These are phyloP conservation scores for Apophysomyces trapeziformis DNA, from an alignment of 371 early-diverging fungal species.

Conservation along the genomic window DNA sequence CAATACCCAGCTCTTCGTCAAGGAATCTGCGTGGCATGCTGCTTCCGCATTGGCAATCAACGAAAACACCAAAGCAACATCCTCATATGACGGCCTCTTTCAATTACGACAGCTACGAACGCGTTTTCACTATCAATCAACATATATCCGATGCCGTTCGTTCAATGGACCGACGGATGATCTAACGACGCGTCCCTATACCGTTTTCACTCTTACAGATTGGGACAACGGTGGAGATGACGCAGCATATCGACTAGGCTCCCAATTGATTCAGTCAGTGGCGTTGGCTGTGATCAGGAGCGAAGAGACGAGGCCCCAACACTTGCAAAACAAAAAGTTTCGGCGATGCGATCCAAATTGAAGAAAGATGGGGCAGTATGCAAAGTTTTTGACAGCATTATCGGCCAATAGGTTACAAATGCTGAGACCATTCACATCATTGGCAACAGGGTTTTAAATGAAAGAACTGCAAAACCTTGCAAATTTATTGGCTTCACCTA, in stretches of 20 bases:
- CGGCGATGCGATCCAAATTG: slow-evolving; percentile 7
- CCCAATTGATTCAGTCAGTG: slow-evolving; percentile 4
- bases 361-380: slow-evolving; percentile 9
- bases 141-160: no score
- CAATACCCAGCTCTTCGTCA: no score
- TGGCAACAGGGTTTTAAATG: slow-evolving; percentile 9
- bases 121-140: no score
- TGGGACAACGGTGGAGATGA: slow-evolving; percentile 15
- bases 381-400: slow-evolving; percentile 8
- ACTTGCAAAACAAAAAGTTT: slow-evolving; percentile 8
- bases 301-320: background rate
- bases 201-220: slow-evolving; percentile 16
- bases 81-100: no score
- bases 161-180: background rate
- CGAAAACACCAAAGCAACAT: no score
- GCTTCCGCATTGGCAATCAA: no score
- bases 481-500: slow-evolving; percentile 5
- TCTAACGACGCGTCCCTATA: slow-evolving; percentile 5
- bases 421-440: slow-evolving; percentile 9
- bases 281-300: slow-evolving; percentile 4
- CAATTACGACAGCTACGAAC: no score
- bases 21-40: no score
- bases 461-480: slow-evolving; percentile 9
- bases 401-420: slow-evolving; percentile 3
- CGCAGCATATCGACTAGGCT: slow-evolving; percentile 11